A percentile compares a stretch with the other conserved stretches of the same genome.
Evolutionary conservation across 108 stramenopile genomes (phyloP).

Genomic region (Poteriospumella lacustris): DNA sequence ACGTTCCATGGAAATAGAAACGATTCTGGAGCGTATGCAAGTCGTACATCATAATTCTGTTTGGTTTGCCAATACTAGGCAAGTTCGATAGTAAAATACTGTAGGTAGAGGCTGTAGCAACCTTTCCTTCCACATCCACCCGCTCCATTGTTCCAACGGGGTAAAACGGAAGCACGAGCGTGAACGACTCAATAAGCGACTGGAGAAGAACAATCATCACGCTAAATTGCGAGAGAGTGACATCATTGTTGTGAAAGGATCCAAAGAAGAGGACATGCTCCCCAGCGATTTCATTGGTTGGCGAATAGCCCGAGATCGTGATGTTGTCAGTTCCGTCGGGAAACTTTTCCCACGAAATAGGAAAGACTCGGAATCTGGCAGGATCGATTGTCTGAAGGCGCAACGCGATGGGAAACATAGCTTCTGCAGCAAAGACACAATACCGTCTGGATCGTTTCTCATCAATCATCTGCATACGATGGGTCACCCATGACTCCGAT

Average conservation of each 20-base stretch:
- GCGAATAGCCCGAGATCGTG: conserved; percentile 3
- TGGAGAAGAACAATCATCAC: conserved; percentile 22
- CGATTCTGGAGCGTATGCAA: conserved; percentile 26
- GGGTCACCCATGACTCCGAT: too few relatives aligned
- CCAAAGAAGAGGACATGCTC: not conserved
- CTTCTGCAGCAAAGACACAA: too few relatives aligned
- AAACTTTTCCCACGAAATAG: conserved; percentile 43
- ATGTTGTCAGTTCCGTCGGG: conserved; percentile 33
- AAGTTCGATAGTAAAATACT: not conserved
- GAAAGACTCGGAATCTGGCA: conserved; percentile 67
- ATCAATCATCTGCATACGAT: too few relatives aligned
- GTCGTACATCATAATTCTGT: conserved; percentile 17
- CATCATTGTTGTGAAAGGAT: conserved; percentile 27
- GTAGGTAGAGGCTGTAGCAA: conserved; percentile 26
- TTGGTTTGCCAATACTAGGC: conserved; percentile 6
- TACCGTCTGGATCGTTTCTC: too few relatives aligned
- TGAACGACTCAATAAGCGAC: conserved; percentile 2
- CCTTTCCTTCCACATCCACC: conserved; percentile 19
- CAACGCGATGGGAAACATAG: conserved; percentile 40
- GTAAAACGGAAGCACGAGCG: conserved; percentile 23
- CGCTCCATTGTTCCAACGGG: conserved; percentile 34
- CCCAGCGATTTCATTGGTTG: not conserved
- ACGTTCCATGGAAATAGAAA: conserved; percentile 28
- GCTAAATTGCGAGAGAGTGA: conserved; percentile 25
- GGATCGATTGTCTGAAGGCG: conserved; percentile 47